Evolutionary conservation across 306 rosid genomes (phyloP), one percentile per base, ranked within the genome.

Genomic region (Comarum palustre): DNA sequence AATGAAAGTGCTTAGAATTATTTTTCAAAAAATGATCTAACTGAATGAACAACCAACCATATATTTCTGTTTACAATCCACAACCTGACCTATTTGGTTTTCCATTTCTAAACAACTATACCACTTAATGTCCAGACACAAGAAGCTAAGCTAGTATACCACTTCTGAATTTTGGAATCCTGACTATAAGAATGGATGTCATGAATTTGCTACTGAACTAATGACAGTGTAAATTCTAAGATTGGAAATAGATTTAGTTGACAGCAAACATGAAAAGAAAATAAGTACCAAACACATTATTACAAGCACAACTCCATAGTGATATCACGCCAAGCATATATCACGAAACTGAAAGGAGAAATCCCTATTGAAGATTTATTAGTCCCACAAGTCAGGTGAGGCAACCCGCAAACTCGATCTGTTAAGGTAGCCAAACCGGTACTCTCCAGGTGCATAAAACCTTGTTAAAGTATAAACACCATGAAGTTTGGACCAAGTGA

Each of bases 91-190:
- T 34, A n/a, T 17, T 69, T 32, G 31, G 27, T 32, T 16, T 42
- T 24, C 32, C 9, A 24, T 7, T 11, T 17, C 38, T 9, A 68
- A 27, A 45, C 27, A 51, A 10, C 24, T 45, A 13, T 25, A 25
- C 10, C 29, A 27, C 59, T 51, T 47, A 27, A 45, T 68, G 41
- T 47, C 24, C 43, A 29, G 19, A 68, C 24, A 68, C 42, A 29
- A 46, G 71, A 47, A 27, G 27, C 58, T 68, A 68, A 24, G 14
- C 70, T 38, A 63, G 68, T 38, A 51, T 25, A 54, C 68, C 16
- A 8, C 13, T 17, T 10, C 47, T 8, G n/a, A 25, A 4, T 66
- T 5, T 24, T 42, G 20, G 48, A 66, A 42, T 66, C 70, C 32
- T 11, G 14, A 42, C 12, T 43, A 20, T 66, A 66, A 13, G 69